Percentiles rank a stretch among this genome's conserved stretches.
Conservation (phyloP, 1,139 yeast species). For the Candida tetrigidarum region DNA sequence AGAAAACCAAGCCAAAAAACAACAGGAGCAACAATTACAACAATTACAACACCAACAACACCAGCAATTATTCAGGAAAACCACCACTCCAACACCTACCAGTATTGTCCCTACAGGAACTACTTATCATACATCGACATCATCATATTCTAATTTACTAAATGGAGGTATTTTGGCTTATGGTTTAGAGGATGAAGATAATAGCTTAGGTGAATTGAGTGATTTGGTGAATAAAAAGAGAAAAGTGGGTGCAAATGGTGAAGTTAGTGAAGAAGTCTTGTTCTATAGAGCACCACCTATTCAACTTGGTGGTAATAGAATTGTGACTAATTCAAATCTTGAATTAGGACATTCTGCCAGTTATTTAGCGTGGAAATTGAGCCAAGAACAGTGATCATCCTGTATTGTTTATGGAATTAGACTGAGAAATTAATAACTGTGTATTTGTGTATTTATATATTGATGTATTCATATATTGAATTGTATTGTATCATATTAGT, state of each 20-base stretch:
- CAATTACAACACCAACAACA: slow-evolving; percentile 23
- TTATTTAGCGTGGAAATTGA: slow-evolving; percentile 68
- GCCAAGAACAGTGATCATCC: slow-evolving; percentile 9
- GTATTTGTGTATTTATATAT: slow-evolving; percentile 2
- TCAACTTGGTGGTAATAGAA: slow-evolving; percentile 50
- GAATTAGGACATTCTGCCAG: slow-evolving; percentile 69
- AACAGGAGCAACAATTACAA: slow-evolving; percentile 26
- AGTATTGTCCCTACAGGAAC: slow-evolving; percentile 22
- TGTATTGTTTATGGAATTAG: too few species aligned
- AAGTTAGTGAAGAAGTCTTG: slow-evolving; percentile 47
- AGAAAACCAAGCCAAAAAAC: slow-evolving; percentile 20
- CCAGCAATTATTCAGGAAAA: slow-evolving; percentile 24
- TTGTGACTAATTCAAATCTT: slow-evolving; percentile 31
- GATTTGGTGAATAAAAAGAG: slow-evolving; percentile 28
- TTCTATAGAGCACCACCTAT: slow-evolving; percentile 89
- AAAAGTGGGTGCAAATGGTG: slow-evolving; percentile 23
- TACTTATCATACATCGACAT: slow-evolving; percentile 35
- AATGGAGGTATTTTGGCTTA: slow-evolving; percentile 49
- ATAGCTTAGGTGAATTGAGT: slow-evolving; percentile 24
- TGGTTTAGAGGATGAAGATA: slow-evolving; percentile 26
- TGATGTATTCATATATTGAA: too few species aligned
- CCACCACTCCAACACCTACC: slow-evolving; percentile 27
- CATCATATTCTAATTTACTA: slow-evolving; percentile 40
- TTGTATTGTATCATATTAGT: slow-evolving; percentile 1
- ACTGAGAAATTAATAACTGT: background rate